Percentiles rank a stretch among this genome's conserved stretches.
These are phyloP conservation scores for Pelargonium nanum DNA, from an alignment of 345 rosid genomes.

Conservation along the genomic window DNA sequence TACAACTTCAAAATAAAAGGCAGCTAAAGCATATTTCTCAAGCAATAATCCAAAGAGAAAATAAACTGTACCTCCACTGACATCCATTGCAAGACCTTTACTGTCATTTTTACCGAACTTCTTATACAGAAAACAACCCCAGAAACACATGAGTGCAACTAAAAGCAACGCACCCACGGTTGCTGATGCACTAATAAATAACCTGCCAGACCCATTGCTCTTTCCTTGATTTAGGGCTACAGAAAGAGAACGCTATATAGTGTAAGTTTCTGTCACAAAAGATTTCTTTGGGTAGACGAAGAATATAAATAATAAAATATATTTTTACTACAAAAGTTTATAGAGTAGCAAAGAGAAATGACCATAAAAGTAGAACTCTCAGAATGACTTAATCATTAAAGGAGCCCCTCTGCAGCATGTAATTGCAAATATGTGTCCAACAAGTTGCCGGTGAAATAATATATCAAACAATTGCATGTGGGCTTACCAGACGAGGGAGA, in stretches of 20 bases:
- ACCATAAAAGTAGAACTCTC: too few relatives aligned
- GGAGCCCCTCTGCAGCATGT: too few relatives aligned
- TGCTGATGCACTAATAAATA: slow-evolving; percentile 87
- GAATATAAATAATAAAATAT: too few relatives aligned
- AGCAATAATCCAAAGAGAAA: slow-evolving; percentile 9
- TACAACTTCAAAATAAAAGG: too few relatives aligned
- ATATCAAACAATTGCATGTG: neutral
- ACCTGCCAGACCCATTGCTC: slow-evolving; percentile 60
- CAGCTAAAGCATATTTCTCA: slow-evolving; percentile 12
- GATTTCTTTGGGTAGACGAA: too few relatives aligned
- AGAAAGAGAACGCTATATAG: slow-evolving; percentile 16
- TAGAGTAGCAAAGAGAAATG: too few relatives aligned
- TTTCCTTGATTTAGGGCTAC: slow-evolving; percentile 56
- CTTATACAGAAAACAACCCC: slow-evolving; percentile 98
- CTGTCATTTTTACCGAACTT: slow-evolving; percentile 82
- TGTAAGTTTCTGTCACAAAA: slow-evolving; percentile 4
- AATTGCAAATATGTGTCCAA: too few relatives aligned
- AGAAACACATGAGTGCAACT: slow-evolving; percentile 98
- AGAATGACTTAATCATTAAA: too few relatives aligned
- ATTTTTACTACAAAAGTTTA: too few relatives aligned
- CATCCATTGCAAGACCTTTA: slow-evolving; percentile 67
- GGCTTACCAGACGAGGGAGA: slow-evolving; percentile 46
- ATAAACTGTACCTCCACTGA: slow-evolving; percentile 62
- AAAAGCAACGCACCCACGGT: slow-evolving; percentile 92
- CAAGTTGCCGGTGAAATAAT: neutral